Conservation (phyloP, 805 yeast species). For the Candida patagonica region DNA sequence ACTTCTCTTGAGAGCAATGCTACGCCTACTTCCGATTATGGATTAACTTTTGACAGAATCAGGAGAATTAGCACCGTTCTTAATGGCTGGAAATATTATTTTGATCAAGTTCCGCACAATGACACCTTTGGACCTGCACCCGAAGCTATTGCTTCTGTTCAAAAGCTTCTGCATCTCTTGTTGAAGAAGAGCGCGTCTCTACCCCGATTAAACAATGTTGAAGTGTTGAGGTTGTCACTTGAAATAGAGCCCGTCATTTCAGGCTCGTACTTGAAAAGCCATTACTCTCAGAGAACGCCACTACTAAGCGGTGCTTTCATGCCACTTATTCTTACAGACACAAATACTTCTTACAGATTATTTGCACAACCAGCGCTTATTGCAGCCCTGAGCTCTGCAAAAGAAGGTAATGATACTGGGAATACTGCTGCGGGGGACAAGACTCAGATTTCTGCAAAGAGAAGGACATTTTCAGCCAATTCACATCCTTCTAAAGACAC, state of each 20-base stretch:
- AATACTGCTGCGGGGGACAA: conserved; percentile 1
- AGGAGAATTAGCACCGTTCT: conserved; percentile 64
- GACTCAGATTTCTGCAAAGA: conserved; percentile 4
- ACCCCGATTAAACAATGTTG: conserved; percentile 32
- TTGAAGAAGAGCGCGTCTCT: conserved; percentile 35
- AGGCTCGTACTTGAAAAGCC: conserved; percentile 36
- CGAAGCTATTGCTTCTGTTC: conserved; percentile 27
- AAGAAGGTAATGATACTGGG: conserved; percentile 32
- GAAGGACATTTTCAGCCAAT: neutral
- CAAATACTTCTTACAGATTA: conserved; percentile 45
- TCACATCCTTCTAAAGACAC: neutral
- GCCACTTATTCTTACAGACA: conserved; percentile 55
- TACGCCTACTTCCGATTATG: conserved; percentile 28
- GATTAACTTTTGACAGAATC: conserved; percentile 55
- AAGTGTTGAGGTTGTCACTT: conserved; percentile 57
- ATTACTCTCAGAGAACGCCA: conserved; percentile 44
- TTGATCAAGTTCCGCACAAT: conserved; percentile 39
- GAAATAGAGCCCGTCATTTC: conserved; percentile 50
- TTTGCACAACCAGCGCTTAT: conserved; percentile 45
- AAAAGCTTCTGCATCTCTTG: conserved; percentile 35
- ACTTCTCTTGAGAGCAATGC: neutral
- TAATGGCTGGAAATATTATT: conserved; percentile 73
- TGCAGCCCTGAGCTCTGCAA: too few relatives aligned
- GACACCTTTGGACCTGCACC: conserved; percentile 25
- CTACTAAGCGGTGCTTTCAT: conserved; percentile 52